Evolutionary conservation across 2,329 filamentous ascomycete genomes (phyloP), one percentile per base, ranked within the genome.

Genomic region (Cladosporium colombiae): DNA sequence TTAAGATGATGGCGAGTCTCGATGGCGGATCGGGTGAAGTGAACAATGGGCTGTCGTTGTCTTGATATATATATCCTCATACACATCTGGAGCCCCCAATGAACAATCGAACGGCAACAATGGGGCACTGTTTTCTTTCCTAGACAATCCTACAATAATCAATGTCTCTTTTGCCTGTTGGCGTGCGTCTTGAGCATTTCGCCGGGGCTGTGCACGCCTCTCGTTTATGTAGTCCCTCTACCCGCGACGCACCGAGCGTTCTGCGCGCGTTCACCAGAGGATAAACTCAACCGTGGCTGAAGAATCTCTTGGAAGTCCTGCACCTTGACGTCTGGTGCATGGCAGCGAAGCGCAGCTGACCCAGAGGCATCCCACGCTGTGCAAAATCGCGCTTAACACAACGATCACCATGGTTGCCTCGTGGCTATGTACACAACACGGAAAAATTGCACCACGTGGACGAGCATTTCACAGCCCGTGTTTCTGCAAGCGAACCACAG

Each of bases 1-100:
- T 70, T 92, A 65, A 65, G 55, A 50, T 10, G 50, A 21, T 16
- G 16, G 27, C 11, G 27, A 4, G 13, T 21, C 2, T 21, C 3
- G n/a, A 11, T 46, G 40, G 40, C 5, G n/a, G 2, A 3, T 1
- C 14, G 8, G 40, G 10, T 21, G 4, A 21, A 8, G n/a, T 5
- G 3, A 21, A n/a, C 5, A 21, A 8, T 21, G 40, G 40, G 40
- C 40, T 46, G 40, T 46, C n/a, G 40, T 5, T 46, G 21, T 21
- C 3, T 46, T 11, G 40, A 8, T 21, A 46, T 13, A 44, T 10
- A 46, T 21, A 21, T 21, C 40, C 8, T 46, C n/a, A 46, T 46
- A 21, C 40, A 21, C 21, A 21, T 21, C 4, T n/a, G 27, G 3
- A 11, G 21, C 1, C 40, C 8, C 2, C n/a, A 46, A 46, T 5